These are phyloP conservation scores for Lepidium aucheri DNA, from an alignment of 345 rosid species.

Conservation along the genomic window DNA sequence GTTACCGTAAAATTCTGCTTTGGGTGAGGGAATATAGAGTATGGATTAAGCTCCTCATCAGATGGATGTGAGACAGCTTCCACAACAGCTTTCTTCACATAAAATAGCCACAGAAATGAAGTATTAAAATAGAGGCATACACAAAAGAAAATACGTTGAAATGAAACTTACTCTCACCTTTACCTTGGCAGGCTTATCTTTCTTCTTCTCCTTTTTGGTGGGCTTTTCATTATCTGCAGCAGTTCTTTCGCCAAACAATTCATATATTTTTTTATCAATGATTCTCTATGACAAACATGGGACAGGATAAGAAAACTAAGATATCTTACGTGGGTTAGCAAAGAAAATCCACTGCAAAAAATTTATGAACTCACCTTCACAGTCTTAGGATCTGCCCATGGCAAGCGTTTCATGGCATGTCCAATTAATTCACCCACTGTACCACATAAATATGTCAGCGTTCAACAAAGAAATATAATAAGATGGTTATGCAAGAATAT, in stretches of 20 bases:
- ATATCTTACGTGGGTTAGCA: background rate
- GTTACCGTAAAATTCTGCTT: conserved; percentile 68
- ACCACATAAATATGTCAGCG: conserved; percentile 1
- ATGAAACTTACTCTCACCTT: conserved; percentile 23
- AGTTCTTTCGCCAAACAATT: conserved; percentile 78
- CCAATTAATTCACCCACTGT: conserved; percentile 66
- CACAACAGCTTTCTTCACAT: too few relatives aligned
- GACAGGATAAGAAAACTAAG: background rate
- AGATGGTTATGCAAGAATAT: background rate
- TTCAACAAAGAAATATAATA: background rate
- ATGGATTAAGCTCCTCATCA: conserved; percentile 88
- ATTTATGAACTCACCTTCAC: conserved; percentile 43
- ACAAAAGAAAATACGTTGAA: too few relatives aligned
- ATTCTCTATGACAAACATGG: conserved; percentile 37
- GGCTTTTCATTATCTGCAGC: conserved; percentile 87
- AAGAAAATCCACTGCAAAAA: background rate
- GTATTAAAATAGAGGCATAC: too few relatives aligned
- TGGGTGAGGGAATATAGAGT: conserved; percentile 67
- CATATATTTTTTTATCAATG: conserved; percentile 56
- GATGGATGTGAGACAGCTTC: conserved; percentile 19
- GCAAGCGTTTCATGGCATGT: conserved; percentile 56
- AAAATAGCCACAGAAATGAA: too few relatives aligned
- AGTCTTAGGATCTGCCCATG: conserved; percentile 84
- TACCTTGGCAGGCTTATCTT: conserved; percentile 75
- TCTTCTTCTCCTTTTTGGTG: conserved; percentile 62